Evolutionary conservation across 148 eudicot genomes (phyloP).

Genomic region (Cornus kousa): DNA sequence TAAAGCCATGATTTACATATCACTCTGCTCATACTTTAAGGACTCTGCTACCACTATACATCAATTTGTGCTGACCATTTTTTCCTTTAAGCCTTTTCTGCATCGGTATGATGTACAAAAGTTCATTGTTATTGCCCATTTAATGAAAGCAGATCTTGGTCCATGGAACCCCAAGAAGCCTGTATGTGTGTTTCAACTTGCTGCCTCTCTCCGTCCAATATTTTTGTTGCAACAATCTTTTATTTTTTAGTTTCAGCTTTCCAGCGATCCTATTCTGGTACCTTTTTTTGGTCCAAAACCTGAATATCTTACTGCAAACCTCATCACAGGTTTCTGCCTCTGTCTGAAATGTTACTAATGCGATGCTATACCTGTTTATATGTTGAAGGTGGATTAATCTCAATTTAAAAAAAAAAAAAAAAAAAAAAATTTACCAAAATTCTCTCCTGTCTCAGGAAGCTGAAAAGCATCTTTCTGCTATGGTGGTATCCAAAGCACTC

Average conservation of each 20-base stretch:
- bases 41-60: too few relatives aligned
- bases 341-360: not conserved
- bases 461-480: conserved; percentile 85
- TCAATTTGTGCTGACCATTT: too few relatives aligned
- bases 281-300: not conserved
- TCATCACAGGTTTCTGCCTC: not conserved
- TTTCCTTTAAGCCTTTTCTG: too few relatives aligned
- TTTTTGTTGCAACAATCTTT: not conserved
- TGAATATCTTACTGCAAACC: not conserved
- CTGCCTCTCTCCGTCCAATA: not conserved
- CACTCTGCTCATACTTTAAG: not conserved
- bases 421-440: not conserved
- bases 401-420: too few relatives aligned
- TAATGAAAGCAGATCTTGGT: too few relatives aligned
- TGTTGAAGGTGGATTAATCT: not conserved
- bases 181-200: not conserved
- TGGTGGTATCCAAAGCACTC: conserved; percentile 87
- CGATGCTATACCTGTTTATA: not conserved
- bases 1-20: not conserved
- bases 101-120: too few relatives aligned
- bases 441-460: conserved; percentile 59
- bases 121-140: too few relatives aligned
- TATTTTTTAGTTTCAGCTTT: not conserved
- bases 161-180: too few relatives aligned
- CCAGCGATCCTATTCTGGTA: not conserved